Conservation (phyloP, 192 early-diverging fungal species). For the Coemansia sp. region DNA sequence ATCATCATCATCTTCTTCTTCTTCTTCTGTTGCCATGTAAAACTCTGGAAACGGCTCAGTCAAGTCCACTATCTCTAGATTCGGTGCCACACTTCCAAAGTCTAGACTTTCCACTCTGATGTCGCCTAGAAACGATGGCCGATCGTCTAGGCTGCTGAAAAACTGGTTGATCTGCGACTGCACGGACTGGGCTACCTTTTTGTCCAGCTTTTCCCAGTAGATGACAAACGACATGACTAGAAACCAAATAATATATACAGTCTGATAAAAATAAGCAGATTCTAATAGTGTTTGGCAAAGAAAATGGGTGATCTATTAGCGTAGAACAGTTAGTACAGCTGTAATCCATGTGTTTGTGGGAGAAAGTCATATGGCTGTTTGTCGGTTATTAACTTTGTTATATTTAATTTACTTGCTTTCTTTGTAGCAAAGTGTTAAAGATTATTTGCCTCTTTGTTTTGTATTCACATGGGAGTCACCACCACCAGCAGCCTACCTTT, state of each 20-base stretch:
- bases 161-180: slow-evolving; percentile 66
- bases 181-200: slow-evolving; percentile 61
- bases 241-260: background rate
- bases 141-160: slow-evolving; percentile 60
- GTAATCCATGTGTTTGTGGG: no score
- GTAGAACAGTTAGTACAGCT: no score
- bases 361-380: no score
- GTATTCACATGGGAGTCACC: no score
- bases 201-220: slow-evolving; percentile 69
- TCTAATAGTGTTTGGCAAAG: no score
- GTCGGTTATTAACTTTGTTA: no score
- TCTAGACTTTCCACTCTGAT: slow-evolving; percentile 65
- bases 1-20: slow-evolving; percentile 17
- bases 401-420: no score
- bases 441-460: no score
- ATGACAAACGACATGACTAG: slow-evolving; percentile 67
- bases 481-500: no score
- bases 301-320: no score
- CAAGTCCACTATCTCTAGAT: slow-evolving; percentile 69
- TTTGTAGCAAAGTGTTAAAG: no score
- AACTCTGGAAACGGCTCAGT: slow-evolving; percentile 78
- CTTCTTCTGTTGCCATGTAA: slow-evolving; percentile 63
- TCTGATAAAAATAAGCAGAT: no score
- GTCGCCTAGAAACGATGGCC: slow-evolving; percentile 70
- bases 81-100: slow-evolving; percentile 70